Base-by-base conservation (phyloP, 2,329 filamentous ascomycete species). In the Xylaria sp. region DNA sequence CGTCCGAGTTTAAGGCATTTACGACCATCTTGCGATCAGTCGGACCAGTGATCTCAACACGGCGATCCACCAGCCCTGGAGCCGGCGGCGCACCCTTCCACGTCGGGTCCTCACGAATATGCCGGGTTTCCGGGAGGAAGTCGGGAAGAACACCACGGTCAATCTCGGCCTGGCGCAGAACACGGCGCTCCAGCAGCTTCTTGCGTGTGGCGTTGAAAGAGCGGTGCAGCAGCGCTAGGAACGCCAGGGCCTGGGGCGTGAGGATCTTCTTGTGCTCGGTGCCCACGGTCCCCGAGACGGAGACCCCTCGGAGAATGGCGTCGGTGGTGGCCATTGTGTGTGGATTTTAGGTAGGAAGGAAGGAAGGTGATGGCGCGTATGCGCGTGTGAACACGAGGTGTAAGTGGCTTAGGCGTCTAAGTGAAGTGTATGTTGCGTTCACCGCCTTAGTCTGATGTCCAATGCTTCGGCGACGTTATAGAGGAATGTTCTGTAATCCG, bases 11-110 rank as follows among this genome's bases (percentile, higher is more conserved):
- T 80, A 98, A 80, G 10, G 96, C 96, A 81, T 99, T 99, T 71
- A 98, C 93, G 57, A 98, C 94, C 96, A 99, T 99, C 88, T 98
- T 99, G 75, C 96, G 89, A 83, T 98, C 96, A 6, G 94, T 98
- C 0, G 96, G 96, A 9, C 96, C 96, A 5, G 96, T 99, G 78
- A 98, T 99, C 85, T 99, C 96, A 37, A 98, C 93, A 70, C 96
- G 90, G 73, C 96, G 91, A 84, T 99, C 96, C 53, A 97, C 90
- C 65, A 98, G 88, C 67, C 96, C 96, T 0, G 96, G 95, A 8
- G 95, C 96, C 21, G 96, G 96, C 60, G 92, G 88, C 51, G 96
- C 94, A 71, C 93, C 96, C 84, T 90, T 96, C 96, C 96, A 99
- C 76, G 94, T 90, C 80, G 92, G 89, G 82, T 97, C 93, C 76